Evolutionary conservation across 2,329 filamentous ascomycete species (phyloP), one percentile per base, ranked within the genome.

Genomic region (Botrytis fragariae): DNA sequence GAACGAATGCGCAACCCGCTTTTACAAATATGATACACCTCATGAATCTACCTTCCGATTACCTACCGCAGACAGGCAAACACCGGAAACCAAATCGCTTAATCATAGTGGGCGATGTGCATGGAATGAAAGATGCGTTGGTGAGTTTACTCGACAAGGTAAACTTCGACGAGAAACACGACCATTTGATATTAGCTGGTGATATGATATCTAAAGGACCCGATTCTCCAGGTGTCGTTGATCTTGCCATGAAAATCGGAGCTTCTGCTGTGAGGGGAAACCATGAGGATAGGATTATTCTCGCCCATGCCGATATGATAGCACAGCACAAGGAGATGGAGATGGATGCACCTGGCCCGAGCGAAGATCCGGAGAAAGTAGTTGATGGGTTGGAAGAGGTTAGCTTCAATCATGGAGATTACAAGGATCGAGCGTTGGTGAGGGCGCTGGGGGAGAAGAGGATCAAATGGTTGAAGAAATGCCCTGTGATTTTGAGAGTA

Each of bases 221-320:
- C 18, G 91, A 97, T 82, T 95, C 93, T 45, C 79, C 86, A 0
- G 93, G 91, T 54, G 93, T 97, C 0, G 86, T 98, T 65, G 88
- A 92, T 73, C 85, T 94, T 60, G 91, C 93, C 54, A 92, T 94
- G 81, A 83, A 87, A 22, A 83, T 95, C 54, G 88, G 89, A 69
- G 95, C 95, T 35, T 93, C 91, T 44, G 93, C 90, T 75, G 94
- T 98, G 14, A 91, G 95, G 69, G 96, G 96, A 29, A 98, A 98
- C 83, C 93, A 97, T 83, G 96, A 99, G 81, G 95, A 98, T 81
- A 88, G 90, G 35, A 86, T 98, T 32, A 86, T 98, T n/a, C 86
- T 91, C 14, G 87, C 90, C 1, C 88, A 90, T 74, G 84, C 85
- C 42, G 79, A 81, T 51, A 79, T 83, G 77, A 72, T 79, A 29